Base-by-base conservation (phyloP, 192 early-diverging fungal species). In the Gigaspora rosea region DNA sequence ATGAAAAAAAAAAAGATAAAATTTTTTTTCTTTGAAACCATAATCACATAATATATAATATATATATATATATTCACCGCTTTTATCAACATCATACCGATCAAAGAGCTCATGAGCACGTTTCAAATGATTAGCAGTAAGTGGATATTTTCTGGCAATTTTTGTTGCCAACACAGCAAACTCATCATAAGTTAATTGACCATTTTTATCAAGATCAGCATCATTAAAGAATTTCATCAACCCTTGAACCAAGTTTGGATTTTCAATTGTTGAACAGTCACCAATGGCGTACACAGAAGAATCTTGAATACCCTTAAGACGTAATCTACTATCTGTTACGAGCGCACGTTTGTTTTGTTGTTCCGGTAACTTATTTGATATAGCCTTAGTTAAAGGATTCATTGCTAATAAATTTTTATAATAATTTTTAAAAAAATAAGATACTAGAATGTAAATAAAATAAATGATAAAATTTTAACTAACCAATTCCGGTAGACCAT, bases 231-330 rank as follows among this genome's bases (percentile, higher is more conserved):
- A 69, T 3, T 86, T 36, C 81, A 88, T 82, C 56, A 87, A 80
- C 35, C 80, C 79, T 13, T 82, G 67, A 32, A 84, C 71, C 49
- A 86, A 78, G n/a, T 90, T 85, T 46, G 91, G 92, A 69, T 88
- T 87, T 36, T 90, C 89, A 35, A 94, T 88, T 10, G 90, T 93
- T 9, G 91, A 85, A 78, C 91, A 92, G 78, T 94, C 92, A 13
- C 92, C 92, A 52, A 94, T 80, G 5, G 92, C 90, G 79, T 89
- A 93, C 11, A 91, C 86, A 4, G 85, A 82, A 52, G 79, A 80
- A 73, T 85, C 84, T 0, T 81, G 79, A 7, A 80, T 82, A 27
- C 92, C 92, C 22, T 86, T 79, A 8, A 94, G 77, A 18, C 86
- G 81, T 62, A 94, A 80, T 41, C 78, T 79, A 3, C 67, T 71